These are phyloP conservation scores for Medicago lupulina DNA, from an alignment of 306 rosid genomes.

Conservation along the genomic window DNA sequence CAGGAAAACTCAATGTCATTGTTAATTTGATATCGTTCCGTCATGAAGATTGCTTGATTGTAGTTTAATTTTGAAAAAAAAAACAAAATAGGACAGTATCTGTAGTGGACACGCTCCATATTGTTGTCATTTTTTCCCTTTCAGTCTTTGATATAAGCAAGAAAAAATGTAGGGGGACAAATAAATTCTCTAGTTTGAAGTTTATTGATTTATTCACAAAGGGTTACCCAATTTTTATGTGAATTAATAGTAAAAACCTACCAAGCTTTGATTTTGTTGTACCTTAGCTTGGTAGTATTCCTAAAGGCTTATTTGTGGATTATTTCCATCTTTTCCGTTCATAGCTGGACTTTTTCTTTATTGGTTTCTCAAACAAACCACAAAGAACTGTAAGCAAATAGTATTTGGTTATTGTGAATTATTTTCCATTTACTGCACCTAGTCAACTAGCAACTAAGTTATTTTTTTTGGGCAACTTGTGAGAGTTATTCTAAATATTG, in stretches of 20 bases:
- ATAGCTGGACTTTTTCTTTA: neutral
- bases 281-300: neutral
- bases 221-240: conserved; percentile 8
- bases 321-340: neutral
- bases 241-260: conserved; percentile 16
- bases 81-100: conserved; percentile 1
- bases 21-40: conserved; percentile 23
- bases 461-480: neutral
- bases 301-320: neutral
- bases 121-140: conserved; percentile 5
- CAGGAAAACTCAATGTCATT: conserved; percentile 13
- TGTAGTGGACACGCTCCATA: conserved; percentile 22
- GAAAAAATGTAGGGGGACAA: neutral
- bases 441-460: neutral
- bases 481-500: neutral
- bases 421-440: neutral
- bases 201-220: conserved; percentile 36
- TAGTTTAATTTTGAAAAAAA: neutral
- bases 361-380: neutral
- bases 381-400: neutral
- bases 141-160: conserved; percentile 11
- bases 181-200: conserved; percentile 3
- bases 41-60: conserved; percentile 17
- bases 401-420: neutral
- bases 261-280: conserved; percentile 5